phyloP scores from a whole-genome alignment of 495 filamentous ascomycete species.

The Extremus antarcticus region DNA sequence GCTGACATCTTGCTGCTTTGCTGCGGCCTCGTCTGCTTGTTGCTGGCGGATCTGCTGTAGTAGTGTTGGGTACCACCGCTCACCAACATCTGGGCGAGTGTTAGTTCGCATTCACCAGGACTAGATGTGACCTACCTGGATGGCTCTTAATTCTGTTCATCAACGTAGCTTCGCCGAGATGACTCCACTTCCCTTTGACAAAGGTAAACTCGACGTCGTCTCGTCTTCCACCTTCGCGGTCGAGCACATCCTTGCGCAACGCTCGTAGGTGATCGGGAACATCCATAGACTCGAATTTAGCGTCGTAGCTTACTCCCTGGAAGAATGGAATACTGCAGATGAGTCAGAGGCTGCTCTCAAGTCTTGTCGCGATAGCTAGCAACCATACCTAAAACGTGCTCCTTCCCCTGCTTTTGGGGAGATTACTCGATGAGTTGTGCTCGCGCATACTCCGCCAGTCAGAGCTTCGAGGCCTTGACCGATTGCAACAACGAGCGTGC shows the following conservation, averaged over 20 bases:
- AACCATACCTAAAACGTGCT: constrained; percentile 47
- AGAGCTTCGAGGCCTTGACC: constrained; percentile 87
- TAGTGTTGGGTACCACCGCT: constrained; percentile 49
- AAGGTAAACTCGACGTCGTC: constrained; percentile 79
- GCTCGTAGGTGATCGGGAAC: constrained; percentile 57
- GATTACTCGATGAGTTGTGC: constrained; percentile 68
- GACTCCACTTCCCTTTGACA: constrained; percentile 50
- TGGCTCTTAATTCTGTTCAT: constrained; percentile 84
- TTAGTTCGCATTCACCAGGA: not conserved
- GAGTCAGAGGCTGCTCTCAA: not conserved
- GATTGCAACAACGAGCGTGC: constrained; percentile 73
- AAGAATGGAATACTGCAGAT: constrained; percentile 66
- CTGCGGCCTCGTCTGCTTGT: constrained; percentile 19
- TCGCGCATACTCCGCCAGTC: constrained; percentile 75
- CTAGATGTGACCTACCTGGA: constrained; percentile 34
- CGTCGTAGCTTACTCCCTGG: constrained; percentile 75
- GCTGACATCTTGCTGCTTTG: not conserved
- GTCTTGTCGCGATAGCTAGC: not conserved
- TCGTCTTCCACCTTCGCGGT: constrained; percentile 38
- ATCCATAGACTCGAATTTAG: constrained; percentile 63
- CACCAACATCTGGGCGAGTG: constrained; percentile 50
- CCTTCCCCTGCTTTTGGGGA: constrained; percentile 51
- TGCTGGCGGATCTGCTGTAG: constrained; percentile 26
- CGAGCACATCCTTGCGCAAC: constrained; percentile 44
- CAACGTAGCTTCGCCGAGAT: constrained; percentile 68